Evolutionary conservation across 257 asterid species (phyloP).

Genomic region (Cruciata laevipes): DNA sequence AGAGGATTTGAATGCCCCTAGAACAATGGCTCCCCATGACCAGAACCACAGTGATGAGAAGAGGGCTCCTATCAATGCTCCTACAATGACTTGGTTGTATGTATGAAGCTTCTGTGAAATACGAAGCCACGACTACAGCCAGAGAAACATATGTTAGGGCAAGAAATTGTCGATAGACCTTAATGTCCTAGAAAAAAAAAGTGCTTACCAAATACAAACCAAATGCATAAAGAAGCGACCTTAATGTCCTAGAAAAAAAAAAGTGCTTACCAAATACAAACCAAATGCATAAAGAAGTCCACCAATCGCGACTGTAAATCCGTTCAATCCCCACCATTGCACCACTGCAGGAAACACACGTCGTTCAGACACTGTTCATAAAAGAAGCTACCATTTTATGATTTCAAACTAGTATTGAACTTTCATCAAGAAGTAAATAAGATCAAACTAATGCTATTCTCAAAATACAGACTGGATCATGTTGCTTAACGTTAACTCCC

Average conservation of each 20-base stretch:
- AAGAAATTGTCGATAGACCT: neutral
- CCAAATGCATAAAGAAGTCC: slow-evolving; percentile 39
- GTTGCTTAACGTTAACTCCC: neutral
- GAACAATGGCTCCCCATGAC: slow-evolving; percentile 48
- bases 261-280: slow-evolving; percentile 57
- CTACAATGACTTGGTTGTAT: slow-evolving; percentile 59
- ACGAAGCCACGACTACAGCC: slow-evolving; percentile 81
- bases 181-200: neutral
- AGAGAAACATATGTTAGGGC: neutral
- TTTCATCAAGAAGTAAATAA: neutral
- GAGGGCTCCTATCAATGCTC: slow-evolving; percentile 46
- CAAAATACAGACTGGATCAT: too few relatives aligned
- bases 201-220: slow-evolving; percentile 70
- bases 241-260: too few relatives aligned
- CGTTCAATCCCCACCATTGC: slow-evolving; percentile 49
- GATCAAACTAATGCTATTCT: neutral
- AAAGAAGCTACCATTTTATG: neutral
- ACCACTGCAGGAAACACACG: slow-evolving; percentile 37
- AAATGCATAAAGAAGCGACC: slow-evolving; percentile 25
- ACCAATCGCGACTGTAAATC: slow-evolving; percentile 31
- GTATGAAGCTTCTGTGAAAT: slow-evolving; percentile 64
- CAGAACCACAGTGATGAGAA: slow-evolving; percentile 57
- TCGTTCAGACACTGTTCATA: neutral
- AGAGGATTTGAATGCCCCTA: slow-evolving; percentile 30
- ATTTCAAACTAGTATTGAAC: neutral